Evolutionary conservation across 2,329 filamentous ascomycete genomes (phyloP).

Genomic region (Dothistroma pini): DNA sequence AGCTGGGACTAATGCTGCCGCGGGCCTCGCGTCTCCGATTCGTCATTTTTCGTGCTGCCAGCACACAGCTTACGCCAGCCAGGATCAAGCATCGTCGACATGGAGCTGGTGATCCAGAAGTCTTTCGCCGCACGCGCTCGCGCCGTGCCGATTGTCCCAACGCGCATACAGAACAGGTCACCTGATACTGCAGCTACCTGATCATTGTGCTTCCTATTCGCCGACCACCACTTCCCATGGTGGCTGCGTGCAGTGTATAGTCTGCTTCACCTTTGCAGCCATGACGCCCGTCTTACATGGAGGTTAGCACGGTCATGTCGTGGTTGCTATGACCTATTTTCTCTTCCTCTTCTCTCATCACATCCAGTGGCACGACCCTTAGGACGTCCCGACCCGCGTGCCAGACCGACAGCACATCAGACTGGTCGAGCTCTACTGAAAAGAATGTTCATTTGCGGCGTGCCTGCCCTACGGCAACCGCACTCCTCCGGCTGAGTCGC

Average conservation of each 20-base stretch:
- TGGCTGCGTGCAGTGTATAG: slow-evolving; percentile 5
- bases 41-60: slow-evolving; percentile 2
- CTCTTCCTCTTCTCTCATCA: slow-evolving; percentile 1
- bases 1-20: not conserved
- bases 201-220: slow-evolving; percentile 1
- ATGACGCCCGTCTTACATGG: slow-evolving; percentile 9
- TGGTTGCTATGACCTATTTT: not conserved
- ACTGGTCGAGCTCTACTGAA: not conserved
- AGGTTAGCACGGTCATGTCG: not conserved
- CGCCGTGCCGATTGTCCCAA: not conserved
- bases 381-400: not conserved
- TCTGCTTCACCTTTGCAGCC: slow-evolving; percentile 6
- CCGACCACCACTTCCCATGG: slow-evolving; percentile 2
- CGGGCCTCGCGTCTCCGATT: slow-evolving; percentile 1
- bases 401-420: not conserved
- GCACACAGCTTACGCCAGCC: slow-evolving; percentile 5
- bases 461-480: not conserved
- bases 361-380: not conserved
- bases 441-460: not conserved
- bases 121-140: slow-evolving; percentile 7
- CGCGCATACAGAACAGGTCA: slow-evolving; percentile 7
- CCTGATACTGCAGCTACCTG: slow-evolving; percentile 4
- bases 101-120: not conserved
- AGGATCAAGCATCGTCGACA: slow-evolving; percentile 1
- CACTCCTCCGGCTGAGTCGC: not conserved